Percentiles rank a stretch among this genome's conserved stretches.
These are phyloP conservation scores for Wickerhamiella shivajii DNA, from an alignment of 805 yeast genomes.

Conservation along the genomic window DNA sequence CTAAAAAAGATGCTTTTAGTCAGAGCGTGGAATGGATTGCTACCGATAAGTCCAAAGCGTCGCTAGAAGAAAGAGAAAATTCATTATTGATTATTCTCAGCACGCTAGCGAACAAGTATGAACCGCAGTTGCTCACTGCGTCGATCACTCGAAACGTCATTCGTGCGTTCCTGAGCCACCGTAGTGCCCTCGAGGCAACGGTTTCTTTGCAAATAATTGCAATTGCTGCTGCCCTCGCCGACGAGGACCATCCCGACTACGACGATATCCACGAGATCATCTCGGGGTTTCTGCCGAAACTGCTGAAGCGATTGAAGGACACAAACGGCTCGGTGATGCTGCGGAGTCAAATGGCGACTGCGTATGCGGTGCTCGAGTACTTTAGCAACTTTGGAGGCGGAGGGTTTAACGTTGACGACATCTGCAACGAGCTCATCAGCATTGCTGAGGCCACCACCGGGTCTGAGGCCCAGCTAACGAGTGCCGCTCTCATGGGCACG, in stretches of 20 bases:
- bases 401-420: conserved; percentile 22
- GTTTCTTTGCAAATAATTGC: conserved; percentile 22
- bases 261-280: conserved; percentile 15
- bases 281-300: conserved; percentile 7
- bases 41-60: conserved; percentile 21
- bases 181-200: conserved; percentile 21
- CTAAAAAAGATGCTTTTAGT: conserved; percentile 11
- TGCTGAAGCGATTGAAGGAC: conserved; percentile 11
- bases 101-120: conserved; percentile 21
- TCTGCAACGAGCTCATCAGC: conserved; percentile 17
- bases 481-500: conserved; percentile 20
- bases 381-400: conserved; percentile 23
- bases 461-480: conserved; percentile 15
- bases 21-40: conserved; percentile 19
- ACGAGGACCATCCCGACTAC: conserved; percentile 16
- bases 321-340: conserved; percentile 9
- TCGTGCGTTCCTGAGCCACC: conserved; percentile 15
- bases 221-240: conserved; percentile 17
- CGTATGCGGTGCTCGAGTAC: conserved; percentile 21
- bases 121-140: conserved; percentile 19
- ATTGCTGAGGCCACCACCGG: conserved; percentile 18
- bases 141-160: conserved; percentile 12
- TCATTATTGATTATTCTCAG: conserved; percentile 20
- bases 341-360: conserved; percentile 18
- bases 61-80: conserved; percentile 22